Conservation (phyloP, 2,329 filamentous ascomycete genomes). For the Allantophomopsis cytisporea region DNA sequence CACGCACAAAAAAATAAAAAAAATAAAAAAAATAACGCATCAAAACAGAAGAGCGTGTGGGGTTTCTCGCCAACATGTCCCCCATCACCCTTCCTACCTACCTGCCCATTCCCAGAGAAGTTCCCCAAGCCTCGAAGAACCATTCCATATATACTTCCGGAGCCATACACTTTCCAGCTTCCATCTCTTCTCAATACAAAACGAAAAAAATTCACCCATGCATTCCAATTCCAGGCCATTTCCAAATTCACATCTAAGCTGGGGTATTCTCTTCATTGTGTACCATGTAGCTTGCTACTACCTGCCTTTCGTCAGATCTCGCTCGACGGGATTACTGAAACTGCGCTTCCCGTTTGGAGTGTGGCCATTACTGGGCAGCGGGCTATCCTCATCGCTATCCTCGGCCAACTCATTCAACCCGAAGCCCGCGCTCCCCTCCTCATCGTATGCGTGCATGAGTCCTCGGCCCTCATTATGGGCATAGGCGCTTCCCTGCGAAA, state of each 20-base stretch:
- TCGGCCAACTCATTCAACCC: slow-evolving; percentile 69
- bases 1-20: too few species aligned
- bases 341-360: slow-evolving; percentile 13
- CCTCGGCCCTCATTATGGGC: slow-evolving; percentile 60
- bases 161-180: slow-evolving; percentile 1
- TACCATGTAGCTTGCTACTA: too few species aligned
- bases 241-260: too few species aligned
- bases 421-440: slow-evolving; percentile 62
- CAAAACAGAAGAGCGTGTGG: too few species aligned
- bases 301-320: too few species aligned
- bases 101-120: too few species aligned
- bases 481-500: slow-evolving; percentile 47
- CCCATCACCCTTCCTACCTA: not conserved
- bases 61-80: not conserved
- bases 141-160: slow-evolving; percentile 9
- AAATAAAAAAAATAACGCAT: too few species aligned
- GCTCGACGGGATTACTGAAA: slow-evolving; percentile 12
- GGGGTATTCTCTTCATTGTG: too few species aligned
- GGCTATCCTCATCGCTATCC: slow-evolving; percentile 53
- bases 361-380: slow-evolving; percentile 12
- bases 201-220: too few species aligned
- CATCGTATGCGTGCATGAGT: slow-evolving; percentile 79
- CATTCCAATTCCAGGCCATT: too few species aligned
- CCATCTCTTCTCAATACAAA: too few species aligned
- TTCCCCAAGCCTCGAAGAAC: too few species aligned